phyloP scores from a whole-genome alignment of 306 rosid genomes.

The Abrus pulchellus region DNA sequence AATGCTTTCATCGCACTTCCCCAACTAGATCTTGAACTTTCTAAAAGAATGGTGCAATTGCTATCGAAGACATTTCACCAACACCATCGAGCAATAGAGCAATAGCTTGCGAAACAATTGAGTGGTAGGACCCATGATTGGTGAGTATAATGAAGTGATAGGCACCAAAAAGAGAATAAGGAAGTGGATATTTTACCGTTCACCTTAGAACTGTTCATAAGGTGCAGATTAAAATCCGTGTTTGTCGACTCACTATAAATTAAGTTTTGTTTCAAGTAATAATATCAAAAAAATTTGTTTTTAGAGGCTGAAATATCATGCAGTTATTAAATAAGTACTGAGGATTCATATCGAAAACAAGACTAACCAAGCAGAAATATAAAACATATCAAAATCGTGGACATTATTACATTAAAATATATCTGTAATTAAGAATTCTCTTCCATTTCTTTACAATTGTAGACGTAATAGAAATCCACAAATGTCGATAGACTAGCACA shows the following conservation, averaged over 20 bases:
- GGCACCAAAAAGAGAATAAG: neutral
- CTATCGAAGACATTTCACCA: neutral
- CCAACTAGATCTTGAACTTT: neutral
- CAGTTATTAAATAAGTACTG: neutral
- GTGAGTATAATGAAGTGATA: neutral
- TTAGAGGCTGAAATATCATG: neutral
- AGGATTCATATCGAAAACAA: neutral
- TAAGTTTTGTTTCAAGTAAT: neutral
- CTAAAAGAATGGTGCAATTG: neutral
- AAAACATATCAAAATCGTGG: conserved; percentile 7
- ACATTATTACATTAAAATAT: neutral
- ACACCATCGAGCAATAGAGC: neutral
- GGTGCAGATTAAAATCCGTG: neutral
- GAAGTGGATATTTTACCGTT: neutral
- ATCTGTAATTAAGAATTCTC: conserved; percentile 37
- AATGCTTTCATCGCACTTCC: neutral
- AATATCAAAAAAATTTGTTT: neutral
- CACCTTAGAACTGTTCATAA: neutral
- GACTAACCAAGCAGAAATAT: neutral
- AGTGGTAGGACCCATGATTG: neutral
- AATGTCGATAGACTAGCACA: conserved; percentile 36
- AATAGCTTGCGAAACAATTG: conserved; percentile 4
- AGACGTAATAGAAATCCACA: conserved; percentile 16
- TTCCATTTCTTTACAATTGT: conserved; percentile 30
- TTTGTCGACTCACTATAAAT: neutral